phyloP scores from a whole-genome alignment of 176 grass and related monocot species.

The Saccharum spontaneum region DNA sequence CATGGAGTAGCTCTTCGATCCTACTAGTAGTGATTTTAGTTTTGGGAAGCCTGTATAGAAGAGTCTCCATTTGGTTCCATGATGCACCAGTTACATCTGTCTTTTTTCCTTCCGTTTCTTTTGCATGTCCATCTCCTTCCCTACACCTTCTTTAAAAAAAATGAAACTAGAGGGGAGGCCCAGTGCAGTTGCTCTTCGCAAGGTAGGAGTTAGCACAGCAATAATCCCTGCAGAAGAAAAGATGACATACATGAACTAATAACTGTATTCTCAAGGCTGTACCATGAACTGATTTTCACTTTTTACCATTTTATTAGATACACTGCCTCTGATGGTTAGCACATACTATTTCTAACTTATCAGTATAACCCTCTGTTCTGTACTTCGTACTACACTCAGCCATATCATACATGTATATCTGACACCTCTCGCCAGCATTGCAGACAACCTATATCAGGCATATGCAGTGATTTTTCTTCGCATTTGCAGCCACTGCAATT shows the following conservation, averaged over 20 bases:
- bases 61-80: not conserved
- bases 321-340: not conserved
- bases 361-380: not conserved
- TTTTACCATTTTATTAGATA: not conserved
- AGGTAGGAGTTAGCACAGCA: not conserved
- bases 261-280: not conserved
- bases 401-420: not conserved
- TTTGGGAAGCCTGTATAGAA: not conserved
- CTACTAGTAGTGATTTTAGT: conserved; percentile 10
- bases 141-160: not conserved
- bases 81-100: not conserved
- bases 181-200: not conserved
- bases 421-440: too few species aligned
- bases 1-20: not conserved
- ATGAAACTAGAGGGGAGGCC: not conserved
- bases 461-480: not conserved
- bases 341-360: not conserved
- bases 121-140: not conserved
- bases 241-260: too few species aligned
- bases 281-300: not conserved
- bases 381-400: not conserved
- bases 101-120: not conserved
- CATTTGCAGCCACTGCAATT: not conserved
- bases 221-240: not conserved
- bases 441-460: too few species aligned